Evolutionary conservation across 2,329 filamentous ascomycete species (phyloP), one percentile per base, ranked within the genome.

Genomic region (Pestalotiopsis sp.): DNA sequence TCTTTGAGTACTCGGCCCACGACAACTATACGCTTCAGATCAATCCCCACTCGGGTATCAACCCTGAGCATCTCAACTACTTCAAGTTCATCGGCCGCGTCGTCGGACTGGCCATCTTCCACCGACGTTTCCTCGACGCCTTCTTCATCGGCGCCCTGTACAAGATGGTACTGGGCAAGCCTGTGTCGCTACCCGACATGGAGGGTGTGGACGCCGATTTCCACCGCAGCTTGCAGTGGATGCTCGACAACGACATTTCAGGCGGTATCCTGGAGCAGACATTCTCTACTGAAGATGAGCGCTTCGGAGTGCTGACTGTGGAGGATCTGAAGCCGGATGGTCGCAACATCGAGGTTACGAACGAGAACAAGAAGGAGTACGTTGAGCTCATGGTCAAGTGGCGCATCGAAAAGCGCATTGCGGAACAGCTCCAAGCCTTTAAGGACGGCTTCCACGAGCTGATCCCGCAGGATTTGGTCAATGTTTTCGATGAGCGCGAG

Each of bases 1-100:
- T 99, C 66, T 99, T 99, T 85, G 96, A 99, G 83, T 99, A 99
- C 82, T 98, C 96, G 31, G 96, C 96, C 52, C 96, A 99, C 85
- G 96, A 99, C 89, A 99, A 99, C 84, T 99, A 99, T 84, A 99
- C 96, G 38, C 92, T 99, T 67, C 96, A 99, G 83, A 99, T 99
- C 85, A 99, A 99, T 84, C 96, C 96, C 60, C 96, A 99, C 82
- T 99, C 96, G 23, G 96, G 96, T 72, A 98, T 99, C 83, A 99
- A 99, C 82, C 96, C 96, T 0, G 96, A 99, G 83, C 96, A 99
- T 89, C 86, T 99, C 77, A 98, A 98, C 80, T 99, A 98, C 84
- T 99, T 99, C 90, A 98, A 97, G 82, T 99, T 99, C 79, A 99
- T 99, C 77, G 96, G 96, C 63, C 93, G 96, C 70, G 96, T 99